These are phyloP conservation scores for Fusarium temperatum DNA, from an alignment of 2,329 filamentous ascomycete genomes.

Conservation along the genomic window DNA sequence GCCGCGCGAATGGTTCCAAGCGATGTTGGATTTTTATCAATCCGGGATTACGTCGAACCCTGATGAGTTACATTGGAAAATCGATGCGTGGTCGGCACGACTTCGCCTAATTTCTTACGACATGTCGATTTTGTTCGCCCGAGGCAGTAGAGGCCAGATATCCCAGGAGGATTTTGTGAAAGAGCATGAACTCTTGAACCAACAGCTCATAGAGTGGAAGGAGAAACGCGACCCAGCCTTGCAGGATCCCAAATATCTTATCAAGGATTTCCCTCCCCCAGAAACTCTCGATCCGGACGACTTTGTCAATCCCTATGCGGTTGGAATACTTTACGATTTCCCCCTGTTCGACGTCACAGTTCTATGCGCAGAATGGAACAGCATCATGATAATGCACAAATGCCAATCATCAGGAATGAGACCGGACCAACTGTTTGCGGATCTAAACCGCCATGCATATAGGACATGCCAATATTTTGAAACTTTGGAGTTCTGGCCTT, in stretches of 20 bases:
- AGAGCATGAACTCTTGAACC: conserved; percentile 66
- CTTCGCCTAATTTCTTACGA: conserved; percentile 81
- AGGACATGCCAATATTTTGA: conserved; percentile 82
- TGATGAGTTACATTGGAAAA: conserved; percentile 69
- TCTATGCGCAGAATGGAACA: conserved; percentile 79
- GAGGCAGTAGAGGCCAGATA: conserved; percentile 71
- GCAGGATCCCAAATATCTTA: conserved; percentile 67
- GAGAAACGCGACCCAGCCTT: conserved; percentile 68
- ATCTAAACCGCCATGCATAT: conserved; percentile 70
- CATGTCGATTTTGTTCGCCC: conserved; percentile 80
- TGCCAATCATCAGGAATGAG: conserved; percentile 72
- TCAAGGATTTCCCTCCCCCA: conserved; percentile 69
- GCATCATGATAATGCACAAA: conserved; percentile 81
- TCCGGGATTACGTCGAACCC: conserved; percentile 68
- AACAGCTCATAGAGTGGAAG: conserved; percentile 60
- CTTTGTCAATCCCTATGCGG: conserved; percentile 77
- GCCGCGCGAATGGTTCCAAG: conserved; percentile 79
- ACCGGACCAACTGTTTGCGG: conserved; percentile 58
- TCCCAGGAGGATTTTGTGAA: conserved; percentile 69
- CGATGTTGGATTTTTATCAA: conserved; percentile 69
- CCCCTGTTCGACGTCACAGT: conserved; percentile 80
- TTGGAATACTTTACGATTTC: conserved; percentile 74
- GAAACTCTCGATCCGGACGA: conserved; percentile 64
- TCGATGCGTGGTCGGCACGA: conserved; percentile 72
- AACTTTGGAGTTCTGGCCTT: conserved; percentile 76